A percentile compares a stretch with the other conserved stretches of the same genome.
Conservation (phyloP, 2,329 filamentous ascomycete genomes). For the Aspergillus puulaauensis region DNA sequence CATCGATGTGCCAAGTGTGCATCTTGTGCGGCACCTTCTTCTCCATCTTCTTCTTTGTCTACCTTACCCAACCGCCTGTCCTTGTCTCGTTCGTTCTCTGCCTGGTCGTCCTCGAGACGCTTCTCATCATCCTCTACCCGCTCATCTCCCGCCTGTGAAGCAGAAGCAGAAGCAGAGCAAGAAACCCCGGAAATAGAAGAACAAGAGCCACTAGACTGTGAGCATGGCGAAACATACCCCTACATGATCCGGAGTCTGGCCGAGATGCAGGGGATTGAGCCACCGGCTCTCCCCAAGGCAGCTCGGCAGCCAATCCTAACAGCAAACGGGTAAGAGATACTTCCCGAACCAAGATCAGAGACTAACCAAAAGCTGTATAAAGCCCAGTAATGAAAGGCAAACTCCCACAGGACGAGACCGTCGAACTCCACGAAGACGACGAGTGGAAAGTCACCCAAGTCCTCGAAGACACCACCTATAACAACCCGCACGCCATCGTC, state of each 20-base stretch:
- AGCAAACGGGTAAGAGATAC: background rate
- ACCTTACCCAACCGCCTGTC: background rate
- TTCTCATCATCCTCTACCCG: background rate
- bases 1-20: background rate
- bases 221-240: background rate
- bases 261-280: background rate
- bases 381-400: constrained; percentile 3
- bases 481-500: background rate
- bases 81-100: background rate
- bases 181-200: no score
- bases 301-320: background rate
- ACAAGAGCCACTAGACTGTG: background rate
- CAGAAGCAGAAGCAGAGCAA: no score
- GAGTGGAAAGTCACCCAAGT: constrained; percentile 6
- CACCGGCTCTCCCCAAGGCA: background rate
- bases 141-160: background rate
- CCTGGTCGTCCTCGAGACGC: background rate
- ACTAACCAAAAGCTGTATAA: background rate
- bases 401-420: background rate
- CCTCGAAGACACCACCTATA: constrained; percentile 5
- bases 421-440: background rate
- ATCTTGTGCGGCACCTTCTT: background rate
- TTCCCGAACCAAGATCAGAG: background rate
- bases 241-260: background rate
- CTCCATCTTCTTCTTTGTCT: background rate